Conservation (phyloP, 2,329 filamentous ascomycete species). For the Sclerotinia borealis region DNA sequence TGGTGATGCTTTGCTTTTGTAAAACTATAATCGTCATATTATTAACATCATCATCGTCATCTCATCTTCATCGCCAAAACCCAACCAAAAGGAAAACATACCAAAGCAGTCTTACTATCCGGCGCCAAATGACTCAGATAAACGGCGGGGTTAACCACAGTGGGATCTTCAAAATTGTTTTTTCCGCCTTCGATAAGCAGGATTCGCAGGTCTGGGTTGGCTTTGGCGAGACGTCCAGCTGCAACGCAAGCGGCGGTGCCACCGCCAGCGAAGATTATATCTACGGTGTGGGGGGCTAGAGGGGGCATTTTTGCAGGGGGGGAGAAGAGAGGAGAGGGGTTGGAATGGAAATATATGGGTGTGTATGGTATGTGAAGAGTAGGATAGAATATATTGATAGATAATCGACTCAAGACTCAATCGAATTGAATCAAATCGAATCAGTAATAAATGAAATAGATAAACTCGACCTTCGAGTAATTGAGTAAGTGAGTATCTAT, state of each 20-base stretch:
- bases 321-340: not conserved
- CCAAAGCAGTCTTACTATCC: constrained; percentile 41
- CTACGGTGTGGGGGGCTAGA: constrained; percentile 36
- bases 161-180: constrained; percentile 46
- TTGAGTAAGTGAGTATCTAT: no score
- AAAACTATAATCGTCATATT: constrained; percentile 37
- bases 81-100: constrained; percentile 1
- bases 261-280: constrained; percentile 47
- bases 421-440: no score
- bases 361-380: no score
- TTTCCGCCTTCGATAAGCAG: constrained; percentile 48
- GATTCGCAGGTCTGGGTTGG: constrained; percentile 43
- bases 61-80: not conserved
- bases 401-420: no score
- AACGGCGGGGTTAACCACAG: constrained; percentile 45
- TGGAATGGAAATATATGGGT: not conserved
- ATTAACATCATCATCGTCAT: not conserved
- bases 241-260: constrained; percentile 45
- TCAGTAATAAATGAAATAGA: no score
- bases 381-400: no score
- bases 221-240: constrained; percentile 44
- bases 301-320: constrained; percentile 22
- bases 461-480: no score
- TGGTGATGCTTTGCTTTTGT: constrained; percentile 41
- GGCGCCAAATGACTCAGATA: constrained; percentile 44